These are phyloP conservation scores for Phytopythium chamaehyphon DNA, from an alignment of 352 stramenopile genomes.

Conservation along the genomic window DNA sequence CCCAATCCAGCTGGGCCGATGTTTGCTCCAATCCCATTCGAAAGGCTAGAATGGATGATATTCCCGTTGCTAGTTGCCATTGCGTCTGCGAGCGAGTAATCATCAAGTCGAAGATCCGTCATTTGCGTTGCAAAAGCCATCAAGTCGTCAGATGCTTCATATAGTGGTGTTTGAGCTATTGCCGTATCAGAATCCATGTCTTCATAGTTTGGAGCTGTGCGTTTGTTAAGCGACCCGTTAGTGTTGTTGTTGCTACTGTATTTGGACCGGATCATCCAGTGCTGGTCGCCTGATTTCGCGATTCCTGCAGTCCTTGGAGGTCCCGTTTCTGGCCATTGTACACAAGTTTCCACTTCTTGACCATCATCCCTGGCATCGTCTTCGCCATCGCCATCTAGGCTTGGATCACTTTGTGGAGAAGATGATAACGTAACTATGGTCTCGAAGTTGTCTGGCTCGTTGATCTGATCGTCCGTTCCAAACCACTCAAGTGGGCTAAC, in stretches of 20 bases:
- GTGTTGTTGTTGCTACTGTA: conserved; percentile 13
- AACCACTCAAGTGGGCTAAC: conserved; percentile 39
- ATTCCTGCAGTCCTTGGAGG: conserved; percentile 1
- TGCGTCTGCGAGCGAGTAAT: conserved; percentile 47
- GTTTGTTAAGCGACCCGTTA: conserved; percentile 9
- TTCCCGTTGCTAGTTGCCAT: conserved; percentile 6
- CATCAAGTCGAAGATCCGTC: conserved; percentile 62
- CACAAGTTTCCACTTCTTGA: background rate
- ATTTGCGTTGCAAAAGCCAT: conserved; percentile 47
- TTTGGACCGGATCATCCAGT: conserved; percentile 6
- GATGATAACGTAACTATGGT: conserved; percentile 35
- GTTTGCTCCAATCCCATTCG: background rate
- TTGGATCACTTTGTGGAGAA: conserved; percentile 12
- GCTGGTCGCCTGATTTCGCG: conserved; percentile 5
- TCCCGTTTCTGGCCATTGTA: background rate
- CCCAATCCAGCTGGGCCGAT: background rate
- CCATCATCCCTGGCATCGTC: conserved; percentile 8
- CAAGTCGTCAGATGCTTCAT: conserved; percentile 39
- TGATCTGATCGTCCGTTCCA: conserved; percentile 51
- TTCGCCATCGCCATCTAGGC: conserved; percentile 18
- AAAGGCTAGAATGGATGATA: conserved; percentile 1
- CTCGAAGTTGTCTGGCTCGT: conserved; percentile 52
- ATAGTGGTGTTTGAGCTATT: conserved; percentile 62
- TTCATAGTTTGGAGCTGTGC: conserved; percentile 25
- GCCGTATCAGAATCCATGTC: conserved; percentile 68